Evolutionary conservation across 305 asterid genomes (phyloP), one percentile per base, ranked within the genome.

Genomic region (Plantago coronopus): DNA sequence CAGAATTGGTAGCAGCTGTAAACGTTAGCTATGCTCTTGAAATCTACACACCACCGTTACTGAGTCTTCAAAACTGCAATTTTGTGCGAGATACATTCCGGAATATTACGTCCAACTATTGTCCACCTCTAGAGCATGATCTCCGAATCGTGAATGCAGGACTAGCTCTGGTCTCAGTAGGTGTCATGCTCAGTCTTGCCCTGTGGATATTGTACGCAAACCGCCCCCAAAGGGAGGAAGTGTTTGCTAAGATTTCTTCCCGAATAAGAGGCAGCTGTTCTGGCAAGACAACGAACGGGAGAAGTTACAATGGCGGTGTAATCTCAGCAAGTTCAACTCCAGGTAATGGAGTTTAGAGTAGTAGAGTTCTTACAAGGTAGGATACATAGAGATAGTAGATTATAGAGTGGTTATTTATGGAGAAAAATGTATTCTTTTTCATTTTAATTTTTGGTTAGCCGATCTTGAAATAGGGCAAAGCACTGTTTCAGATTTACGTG

Each of bases 221-320:
- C 97, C 94, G 91, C 94, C 95, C 97, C 96, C 96, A 57, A 87
- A 89, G 95, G 96, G 97, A 83, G 96, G 99, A 89, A 72, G 97
- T 77, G 90, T 89, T 87, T 78, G 94, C 80, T 51, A 83, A 85
- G 79, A 64, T 84, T 14, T 71, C 89, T 16, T 69, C 71, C 0
- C 68, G 86, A 59, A 70, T 82, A 61, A 80, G 82, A 51, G 71
- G 72, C 40, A 64, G 91, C 74, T 82, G 95, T 81, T 70, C 70
- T 3, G 81, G 83, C 14, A 74, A 69, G 62, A 53, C 40, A 23
- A 69, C 31, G 38, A 71, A 51, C 25, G 64, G 40, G 7, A 34
- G 40, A 34, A 34, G 13, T 34, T 34, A 34, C 12, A 34, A 34
- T 34, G 40, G 40, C 12, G 40, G 40, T 34, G 67, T 49, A 22